A percentile compares a stretch with the other conserved stretches of the same genome.
Evolutionary conservation across 805 yeast genomes (phyloP).

Genomic region (Tanozyma kutaoensis): DNA sequence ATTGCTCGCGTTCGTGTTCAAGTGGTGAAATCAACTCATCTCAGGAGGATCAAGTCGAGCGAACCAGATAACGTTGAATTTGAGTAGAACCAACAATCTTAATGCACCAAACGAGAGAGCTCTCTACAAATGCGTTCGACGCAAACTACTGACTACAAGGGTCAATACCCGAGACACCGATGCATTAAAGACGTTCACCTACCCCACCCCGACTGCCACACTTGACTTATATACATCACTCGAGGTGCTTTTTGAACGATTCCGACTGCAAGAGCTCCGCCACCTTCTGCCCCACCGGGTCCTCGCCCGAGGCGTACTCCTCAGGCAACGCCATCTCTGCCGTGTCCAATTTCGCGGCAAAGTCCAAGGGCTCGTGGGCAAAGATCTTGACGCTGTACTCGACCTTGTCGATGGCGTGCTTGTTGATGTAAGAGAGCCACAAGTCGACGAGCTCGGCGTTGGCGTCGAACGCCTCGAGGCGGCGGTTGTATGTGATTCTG

Average conservation of each 20-base stretch:
- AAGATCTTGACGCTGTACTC: constrained; percentile 62
- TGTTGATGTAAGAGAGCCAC: constrained; percentile 65
- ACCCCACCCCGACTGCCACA: too few species aligned
- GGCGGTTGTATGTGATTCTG: constrained; percentile 70
- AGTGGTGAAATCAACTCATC: too few species aligned
- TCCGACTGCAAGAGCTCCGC: constrained; percentile 60
- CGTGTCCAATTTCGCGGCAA: constrained; percentile 20
- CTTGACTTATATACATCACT: constrained; percentile 2
- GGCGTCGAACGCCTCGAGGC: constrained; percentile 70
- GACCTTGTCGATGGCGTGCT: constrained; percentile 70
- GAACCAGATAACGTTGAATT: too few species aligned
- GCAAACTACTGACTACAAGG: too few species aligned
- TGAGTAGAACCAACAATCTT: too few species aligned
- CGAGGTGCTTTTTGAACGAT: constrained; percentile 45
- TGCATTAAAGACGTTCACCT: too few species aligned
- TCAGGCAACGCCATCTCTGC: constrained; percentile 18
- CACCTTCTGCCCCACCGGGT: constrained; percentile 52
- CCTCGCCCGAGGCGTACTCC: constrained; percentile 11
- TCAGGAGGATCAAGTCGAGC: too few species aligned
- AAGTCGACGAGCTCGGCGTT: constrained; percentile 75
- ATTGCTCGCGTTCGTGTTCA: too few species aligned
- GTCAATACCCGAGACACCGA: too few species aligned
- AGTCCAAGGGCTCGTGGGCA: constrained; percentile 27
- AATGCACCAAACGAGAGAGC: too few species aligned
- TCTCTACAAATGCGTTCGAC: too few species aligned